Base-by-base conservation (phyloP, 192 early-diverging fungal genomes). In the Rhizoclosmatium sp. region DNA sequence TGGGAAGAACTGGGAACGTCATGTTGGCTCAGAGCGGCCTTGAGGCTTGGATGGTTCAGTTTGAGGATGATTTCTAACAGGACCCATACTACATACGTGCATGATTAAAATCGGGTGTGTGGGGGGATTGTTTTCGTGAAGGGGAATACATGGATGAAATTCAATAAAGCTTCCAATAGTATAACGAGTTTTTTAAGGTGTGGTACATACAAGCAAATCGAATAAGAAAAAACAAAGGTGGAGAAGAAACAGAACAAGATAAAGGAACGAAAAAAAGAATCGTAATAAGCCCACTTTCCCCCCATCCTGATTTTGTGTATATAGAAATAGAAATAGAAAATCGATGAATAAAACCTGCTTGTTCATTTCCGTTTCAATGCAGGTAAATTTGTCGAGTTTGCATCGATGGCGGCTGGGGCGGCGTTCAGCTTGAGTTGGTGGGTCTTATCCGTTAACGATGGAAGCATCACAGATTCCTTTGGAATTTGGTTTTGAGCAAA, bases 11-110 rank as follows among this genome's bases (percentile, higher is more conserved):
- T 3, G 4, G 19, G 9, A 58, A 44, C 56, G 70, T 47, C 4
- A 42, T 71, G 14, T 19, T 71, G 49, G 70, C 48, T 9, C 48
- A 49, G 16, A 9, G 70, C 19, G 70, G 21, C 47, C 48, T 71
- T 19, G 70, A 71, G 70, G 70, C 70, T 71, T 71, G 70, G 70
- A 71, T 71, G 70, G 51, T 71, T 2, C 70, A 71, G 51, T 71
- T 71, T 71, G 70, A 71, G 9, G 70, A 71, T 71, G 70, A 71
- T 42, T 71, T 71, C 56, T 71, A 71, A 59, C 70, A 71, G 51
- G 56, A 65, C 19, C 31, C 31, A 31, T 31, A 31, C 31, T 31
- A 31, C 31, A 31, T 31, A 31, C 31, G 31, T 31, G 31, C 31
- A 31, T 31, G 31, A 31, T 31, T 31, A 31, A 62, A 62, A 54